Conservation (phyloP, 2,329 filamentous ascomycete genomes). For the Alternaria arbusti region DNA sequence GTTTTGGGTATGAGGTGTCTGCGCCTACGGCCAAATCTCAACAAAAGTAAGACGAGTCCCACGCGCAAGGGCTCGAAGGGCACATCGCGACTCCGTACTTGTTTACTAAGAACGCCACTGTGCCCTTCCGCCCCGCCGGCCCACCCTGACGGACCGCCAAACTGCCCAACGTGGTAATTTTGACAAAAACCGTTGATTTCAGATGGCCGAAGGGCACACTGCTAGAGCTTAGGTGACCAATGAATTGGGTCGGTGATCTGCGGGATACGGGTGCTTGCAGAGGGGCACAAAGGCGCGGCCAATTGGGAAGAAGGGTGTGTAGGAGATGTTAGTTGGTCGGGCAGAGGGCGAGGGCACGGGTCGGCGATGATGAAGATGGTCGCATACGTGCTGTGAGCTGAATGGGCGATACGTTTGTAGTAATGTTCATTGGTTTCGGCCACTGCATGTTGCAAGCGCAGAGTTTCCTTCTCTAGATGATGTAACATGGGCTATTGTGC, state of each 20-base stretch:
- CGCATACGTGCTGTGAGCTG: background rate
- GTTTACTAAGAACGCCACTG: background rate
- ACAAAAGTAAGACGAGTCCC: background rate
- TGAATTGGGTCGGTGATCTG: background rate
- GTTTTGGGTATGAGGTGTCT: background rate
- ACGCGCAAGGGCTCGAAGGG: background rate
- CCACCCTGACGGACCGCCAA: background rate
- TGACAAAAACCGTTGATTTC: slow-evolving; percentile 4
- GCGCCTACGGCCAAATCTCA: background rate
- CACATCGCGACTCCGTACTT: background rate
- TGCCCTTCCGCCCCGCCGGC: background rate
- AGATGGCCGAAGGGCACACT: slow-evolving; percentile 18
- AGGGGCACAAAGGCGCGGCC: slow-evolving; percentile 4
- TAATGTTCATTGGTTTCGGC: background rate
- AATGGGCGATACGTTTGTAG: background rate
- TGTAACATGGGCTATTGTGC: background rate
- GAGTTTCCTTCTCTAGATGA: background rate
- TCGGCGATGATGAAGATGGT: background rate
- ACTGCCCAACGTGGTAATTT: slow-evolving; percentile 3
- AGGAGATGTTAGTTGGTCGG: slow-evolving; percentile 8
- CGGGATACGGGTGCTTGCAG: background rate
- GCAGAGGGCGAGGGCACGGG: slow-evolving; percentile 2
- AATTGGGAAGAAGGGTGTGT: slow-evolving; percentile 16
- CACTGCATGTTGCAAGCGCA: background rate
- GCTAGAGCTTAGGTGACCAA: slow-evolving; percentile 10